Evolutionary conservation across 2,329 filamentous ascomycete species (phyloP).

Genomic region (Monilinia aucupariae): DNA sequence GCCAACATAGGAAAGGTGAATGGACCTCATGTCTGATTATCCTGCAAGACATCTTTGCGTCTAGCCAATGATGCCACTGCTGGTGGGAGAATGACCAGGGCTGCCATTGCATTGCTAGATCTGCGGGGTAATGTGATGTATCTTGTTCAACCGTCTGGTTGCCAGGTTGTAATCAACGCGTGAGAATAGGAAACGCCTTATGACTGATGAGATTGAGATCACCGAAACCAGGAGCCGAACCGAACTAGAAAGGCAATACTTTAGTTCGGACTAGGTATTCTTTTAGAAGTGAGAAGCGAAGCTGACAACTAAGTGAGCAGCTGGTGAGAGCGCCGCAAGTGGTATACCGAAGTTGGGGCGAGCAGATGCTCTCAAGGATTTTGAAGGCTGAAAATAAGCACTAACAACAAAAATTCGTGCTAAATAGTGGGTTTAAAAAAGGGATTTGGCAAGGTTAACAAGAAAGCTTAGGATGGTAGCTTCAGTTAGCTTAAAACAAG

Average conservation of each 20-base stretch:
- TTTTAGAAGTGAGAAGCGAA: conserved; percentile 22
- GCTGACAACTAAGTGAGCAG: conserved; percentile 23
- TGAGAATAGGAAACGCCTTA: not conserved
- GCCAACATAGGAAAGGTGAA: not conserved
- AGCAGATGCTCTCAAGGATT: conserved; percentile 23
- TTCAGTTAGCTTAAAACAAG: conserved; percentile 11
- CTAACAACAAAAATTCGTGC: conserved; percentile 22
- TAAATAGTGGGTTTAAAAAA: conserved; percentile 1
- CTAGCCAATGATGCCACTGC: not conserved
- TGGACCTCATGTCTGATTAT: not conserved
- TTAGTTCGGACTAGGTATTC: not conserved
- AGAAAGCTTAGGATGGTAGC: conserved; percentile 18
- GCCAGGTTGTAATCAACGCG: not conserved
- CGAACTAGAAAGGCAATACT: not conserved
- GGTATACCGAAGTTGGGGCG: conserved; percentile 18
- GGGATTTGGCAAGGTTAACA: conserved; percentile 10
- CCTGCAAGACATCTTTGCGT: conserved; percentile 14
- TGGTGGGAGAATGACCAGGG: not conserved
- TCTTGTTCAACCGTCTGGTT: not conserved
- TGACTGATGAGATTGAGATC: not conserved
- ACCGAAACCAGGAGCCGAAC: not conserved
- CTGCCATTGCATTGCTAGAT: conserved; percentile 1
- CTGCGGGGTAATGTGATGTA: conserved; percentile 6
- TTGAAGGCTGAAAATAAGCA: conserved; percentile 32
- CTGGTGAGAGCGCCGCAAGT: conserved; percentile 12